phyloP scores from a whole-genome alignment of 306 rosid genomes.

The Quercus agrifolia region DNA sequence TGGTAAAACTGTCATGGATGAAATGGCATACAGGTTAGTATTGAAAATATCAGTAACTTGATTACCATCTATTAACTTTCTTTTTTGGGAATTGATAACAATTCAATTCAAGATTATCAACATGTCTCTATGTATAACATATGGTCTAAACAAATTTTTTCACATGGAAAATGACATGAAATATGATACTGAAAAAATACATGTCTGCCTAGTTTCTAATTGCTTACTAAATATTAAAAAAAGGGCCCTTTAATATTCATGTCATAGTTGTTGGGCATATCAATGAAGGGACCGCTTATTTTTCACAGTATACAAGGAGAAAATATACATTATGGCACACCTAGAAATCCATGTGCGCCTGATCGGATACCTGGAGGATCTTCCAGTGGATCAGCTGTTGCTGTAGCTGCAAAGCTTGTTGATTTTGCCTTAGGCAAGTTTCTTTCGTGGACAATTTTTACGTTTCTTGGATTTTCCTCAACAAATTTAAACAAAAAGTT shows the following conservation, averaged over 20 bases:
- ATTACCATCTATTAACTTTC: background rate
- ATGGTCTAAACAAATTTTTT: no score
- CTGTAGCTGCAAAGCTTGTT: conserved; percentile 74
- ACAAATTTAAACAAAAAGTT: background rate
- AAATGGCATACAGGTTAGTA: conserved; percentile 86
- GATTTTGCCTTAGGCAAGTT: conserved; percentile 78
- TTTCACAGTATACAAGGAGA: conserved; percentile 50
- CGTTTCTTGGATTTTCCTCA: background rate
- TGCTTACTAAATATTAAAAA: background rate
- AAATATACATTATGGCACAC: conserved; percentile 55
- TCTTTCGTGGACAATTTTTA: conserved; percentile 12
- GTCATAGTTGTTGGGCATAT: background rate
- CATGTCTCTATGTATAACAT: no score
- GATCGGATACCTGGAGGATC: conserved; percentile 64
- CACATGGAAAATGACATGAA: no score
- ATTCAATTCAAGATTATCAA: background rate
- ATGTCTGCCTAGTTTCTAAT: background rate
- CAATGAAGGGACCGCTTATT: background rate
- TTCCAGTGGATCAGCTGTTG: conserved; percentile 65
- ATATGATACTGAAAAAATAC: no score
- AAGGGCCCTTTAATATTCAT: conserved; percentile 1
- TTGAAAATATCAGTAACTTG: background rate
- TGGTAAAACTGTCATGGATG: conserved; percentile 93
- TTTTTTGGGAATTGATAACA: background rate
- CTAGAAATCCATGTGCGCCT: conserved; percentile 38